A percentile compares a stretch with the other conserved stretches of the same genome.
Conservation (phyloP, 2,329 filamentous ascomycete species). For the Lanzia echinophila region DNA sequence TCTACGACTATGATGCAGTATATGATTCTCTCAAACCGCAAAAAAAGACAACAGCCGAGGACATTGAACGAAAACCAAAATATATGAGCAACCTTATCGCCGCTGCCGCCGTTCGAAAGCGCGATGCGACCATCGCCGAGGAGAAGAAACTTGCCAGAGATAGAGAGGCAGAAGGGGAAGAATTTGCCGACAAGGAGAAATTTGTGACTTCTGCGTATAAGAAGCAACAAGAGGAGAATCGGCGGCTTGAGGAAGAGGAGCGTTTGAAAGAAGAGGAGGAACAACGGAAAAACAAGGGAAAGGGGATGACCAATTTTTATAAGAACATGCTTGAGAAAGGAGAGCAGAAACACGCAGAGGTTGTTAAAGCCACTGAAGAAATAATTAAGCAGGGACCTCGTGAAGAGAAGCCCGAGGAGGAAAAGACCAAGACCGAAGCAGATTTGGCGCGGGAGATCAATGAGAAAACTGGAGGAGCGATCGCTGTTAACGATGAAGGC, state of each 20-base stretch:
- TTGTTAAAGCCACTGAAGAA: slow-evolving; percentile 60
- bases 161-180: slow-evolving; percentile 72
- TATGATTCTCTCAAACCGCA: slow-evolving; percentile 70
- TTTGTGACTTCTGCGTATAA: slow-evolving; percentile 83
- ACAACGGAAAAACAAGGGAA: slow-evolving; percentile 54
- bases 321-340: slow-evolving; percentile 64
- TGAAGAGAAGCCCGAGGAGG: slow-evolving; percentile 32
- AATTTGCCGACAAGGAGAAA: slow-evolving; percentile 75
- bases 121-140: slow-evolving; percentile 70
- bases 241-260: slow-evolving; percentile 65
- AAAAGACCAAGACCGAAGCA: slow-evolving; percentile 48
- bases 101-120: slow-evolving; percentile 68
- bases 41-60: slow-evolving; percentile 47
- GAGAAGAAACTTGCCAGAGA: slow-evolving; percentile 75
- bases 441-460: slow-evolving; percentile 64
- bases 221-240: slow-evolving; percentile 70
- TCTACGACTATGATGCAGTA: slow-evolving; percentile 81
- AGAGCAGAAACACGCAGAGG: slow-evolving; percentile 63
- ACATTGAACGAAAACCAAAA: slow-evolving; percentile 59
- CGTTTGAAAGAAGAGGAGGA: slow-evolving; percentile 56
- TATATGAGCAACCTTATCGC: slow-evolving; percentile 72
- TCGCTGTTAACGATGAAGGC: slow-evolving; percentile 74
- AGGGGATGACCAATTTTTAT: slow-evolving; percentile 76
- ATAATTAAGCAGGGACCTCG: slow-evolving; percentile 39
- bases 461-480: slow-evolving; percentile 47